Evolutionary conservation across 495 filamentous ascomycete species (phyloP), one percentile per base, ranked within the genome.

Genomic region (Astrothelium macrocarpum): DNA sequence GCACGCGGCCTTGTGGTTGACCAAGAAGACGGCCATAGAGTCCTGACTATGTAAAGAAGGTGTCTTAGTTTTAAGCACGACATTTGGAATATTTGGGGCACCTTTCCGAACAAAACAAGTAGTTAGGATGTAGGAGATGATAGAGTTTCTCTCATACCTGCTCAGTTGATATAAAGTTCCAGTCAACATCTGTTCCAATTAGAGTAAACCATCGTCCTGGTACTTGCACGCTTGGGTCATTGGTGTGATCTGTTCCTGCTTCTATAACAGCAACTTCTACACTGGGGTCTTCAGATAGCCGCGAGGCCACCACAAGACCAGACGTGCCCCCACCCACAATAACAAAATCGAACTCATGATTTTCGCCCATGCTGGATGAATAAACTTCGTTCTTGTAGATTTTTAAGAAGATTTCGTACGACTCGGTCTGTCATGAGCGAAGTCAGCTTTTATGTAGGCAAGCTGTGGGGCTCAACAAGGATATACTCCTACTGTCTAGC

Each of bases 1-100:
- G 68, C 5, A 63, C 26, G 32, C 67, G 66, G 39, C 68, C 70
- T 26, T 68, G 66, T 14, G 64, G 66, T 36, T 69, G 62, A 23
- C 53, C 60, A 32, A 65, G 34, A n/a, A 11, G 2, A 23, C 66
- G 32, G 32, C 32, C 49, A 34, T 67, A 59, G 28, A 68, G n/a
- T 31, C 61, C 60, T n/a, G 46, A 53, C 14, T 59, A 18, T 2
- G 7, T 16, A 39, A 39, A 16, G 36, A 5, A 39, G 36, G 7
- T 7, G 16, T 7, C 7, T 39, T 39, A 39, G 36, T 39, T 39
- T 7, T 7, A 39, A 16, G 7, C 16, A n/a, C n/a, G n/a, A n/a
- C n/a, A n/a, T n/a, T n/a, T n/a, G n/a, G n/a, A n/a, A n/a, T n/a
- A n/a, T n/a, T n/a, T n/a, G n/a, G n/a, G n/a, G n/a, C n/a, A n/a